Percentiles rank a stretch among this genome's conserved stretches.
Conservation (phyloP, 768 basidiomycete genomes). For the Mycena sanguinolenta region DNA sequence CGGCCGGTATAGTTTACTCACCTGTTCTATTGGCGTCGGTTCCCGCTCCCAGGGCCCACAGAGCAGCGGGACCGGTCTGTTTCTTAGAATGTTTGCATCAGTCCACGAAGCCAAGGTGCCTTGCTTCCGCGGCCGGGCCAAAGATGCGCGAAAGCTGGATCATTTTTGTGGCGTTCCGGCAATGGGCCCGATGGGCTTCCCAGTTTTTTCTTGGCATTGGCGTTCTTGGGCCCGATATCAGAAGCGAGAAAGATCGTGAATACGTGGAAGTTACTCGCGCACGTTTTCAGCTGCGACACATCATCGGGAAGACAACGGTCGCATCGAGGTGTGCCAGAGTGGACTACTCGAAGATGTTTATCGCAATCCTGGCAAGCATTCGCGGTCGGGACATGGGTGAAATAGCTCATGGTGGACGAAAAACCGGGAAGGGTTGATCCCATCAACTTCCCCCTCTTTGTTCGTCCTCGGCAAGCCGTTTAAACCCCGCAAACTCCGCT, state of each 20-base stretch:
- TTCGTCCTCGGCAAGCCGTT: no score
- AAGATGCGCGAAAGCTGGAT: background rate
- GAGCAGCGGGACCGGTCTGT: slow-evolving; percentile 3
- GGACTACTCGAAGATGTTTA: slow-evolving; percentile 16
- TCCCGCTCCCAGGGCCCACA: slow-evolving; percentile 18
- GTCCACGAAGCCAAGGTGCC: slow-evolving; percentile 19
- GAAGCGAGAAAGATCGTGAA: slow-evolving; percentile 3
- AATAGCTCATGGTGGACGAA: slow-evolving; percentile 7
- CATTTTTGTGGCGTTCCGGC: background rate
- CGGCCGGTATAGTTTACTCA: slow-evolving; percentile 5
- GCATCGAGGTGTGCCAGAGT: slow-evolving; percentile 19
- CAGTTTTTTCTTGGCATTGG: slow-evolving; percentile 17
- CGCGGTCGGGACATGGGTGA: slow-evolving; percentile 13
- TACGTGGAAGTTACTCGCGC: slow-evolving; percentile 11
- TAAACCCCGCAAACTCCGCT: slow-evolving; percentile 2
- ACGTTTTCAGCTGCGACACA: slow-evolving; percentile 11
- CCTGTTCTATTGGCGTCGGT: slow-evolving; percentile 22
- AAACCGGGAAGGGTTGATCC: background rate
- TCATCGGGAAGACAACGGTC: slow-evolving; percentile 24
- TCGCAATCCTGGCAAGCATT: slow-evolving; percentile 20
- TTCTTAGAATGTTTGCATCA: slow-evolving; percentile 16
- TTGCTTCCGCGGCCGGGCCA: slow-evolving; percentile 10
- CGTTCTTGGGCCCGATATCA: slow-evolving; percentile 16
- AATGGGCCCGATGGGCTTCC: slow-evolving; percentile 9
- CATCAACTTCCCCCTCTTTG: slow-evolving; percentile 5